Evolutionary conservation across 768 basidiomycete species (phyloP).

Genomic region (Boletellus emodensis): DNA sequence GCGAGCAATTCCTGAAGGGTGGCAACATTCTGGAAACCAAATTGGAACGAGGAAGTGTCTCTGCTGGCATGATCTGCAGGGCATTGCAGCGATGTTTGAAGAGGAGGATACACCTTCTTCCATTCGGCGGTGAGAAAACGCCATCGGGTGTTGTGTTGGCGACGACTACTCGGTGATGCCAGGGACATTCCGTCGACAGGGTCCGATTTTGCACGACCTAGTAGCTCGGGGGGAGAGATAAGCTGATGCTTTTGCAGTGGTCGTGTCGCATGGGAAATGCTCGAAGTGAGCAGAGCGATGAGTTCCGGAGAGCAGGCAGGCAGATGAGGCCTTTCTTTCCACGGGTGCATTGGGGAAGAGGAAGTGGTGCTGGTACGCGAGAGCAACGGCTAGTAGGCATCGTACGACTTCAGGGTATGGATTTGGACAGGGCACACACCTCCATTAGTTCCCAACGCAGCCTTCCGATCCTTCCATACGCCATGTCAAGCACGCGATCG

Average conservation of each 20-base stretch:
- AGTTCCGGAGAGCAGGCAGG: conserved; percentile 66
- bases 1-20: conserved; percentile 44
- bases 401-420: conserved; percentile 5
- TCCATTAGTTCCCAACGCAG: conserved; percentile 65
- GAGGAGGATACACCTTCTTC: conserved; percentile 55
- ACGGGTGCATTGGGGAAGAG: conserved; percentile 48
- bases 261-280: conserved; percentile 43
- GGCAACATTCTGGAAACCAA: conserved; percentile 41
- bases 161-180: conserved; percentile 67
- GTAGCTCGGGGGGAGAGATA: conserved; percentile 49
- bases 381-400: conserved; percentile 48
- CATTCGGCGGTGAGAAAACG: conserved; percentile 55
- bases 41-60: conserved; percentile 27
- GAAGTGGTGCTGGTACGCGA: conserved; percentile 39
- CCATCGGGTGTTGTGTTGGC: conserved; percentile 71
- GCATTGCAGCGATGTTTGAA: conserved; percentile 42
- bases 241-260: conserved; percentile 42
- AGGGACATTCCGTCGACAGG: conserved; percentile 58
- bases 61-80: conserved; percentile 3
- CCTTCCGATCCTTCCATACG: conserved; percentile 74
- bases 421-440: conserved; percentile 34
- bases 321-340: conserved; percentile 51
- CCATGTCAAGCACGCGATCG: conserved; percentile 55
- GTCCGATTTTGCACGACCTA: conserved; percentile 49
- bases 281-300: conserved; percentile 54